Conservation (phyloP, 305 asterid genomes). For the Petunia hybrid region DNA sequence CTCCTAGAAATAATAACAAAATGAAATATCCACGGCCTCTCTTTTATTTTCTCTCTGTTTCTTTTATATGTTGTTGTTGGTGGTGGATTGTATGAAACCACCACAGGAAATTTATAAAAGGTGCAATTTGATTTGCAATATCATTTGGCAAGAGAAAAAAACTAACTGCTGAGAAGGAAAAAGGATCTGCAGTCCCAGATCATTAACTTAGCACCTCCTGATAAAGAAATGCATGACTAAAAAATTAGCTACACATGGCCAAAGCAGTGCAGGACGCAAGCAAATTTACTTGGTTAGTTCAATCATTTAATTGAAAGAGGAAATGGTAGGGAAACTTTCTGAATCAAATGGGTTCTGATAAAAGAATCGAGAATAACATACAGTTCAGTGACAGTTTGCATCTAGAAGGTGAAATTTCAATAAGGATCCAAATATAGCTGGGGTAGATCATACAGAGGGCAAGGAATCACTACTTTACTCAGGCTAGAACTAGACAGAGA, state of each 20-base stretch:
- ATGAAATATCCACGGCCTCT: background rate
- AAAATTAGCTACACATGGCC: background rate
- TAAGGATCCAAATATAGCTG: background rate
- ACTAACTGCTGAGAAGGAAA: background rate
- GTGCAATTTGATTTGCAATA: background rate
- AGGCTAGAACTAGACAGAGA: background rate
- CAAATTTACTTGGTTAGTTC: background rate
- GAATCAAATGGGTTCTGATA: background rate
- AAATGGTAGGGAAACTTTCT: background rate
- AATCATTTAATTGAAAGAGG: background rate
- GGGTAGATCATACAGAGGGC: background rate
- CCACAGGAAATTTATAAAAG: background rate
- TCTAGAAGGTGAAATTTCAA: background rate
- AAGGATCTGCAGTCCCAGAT: background rate
- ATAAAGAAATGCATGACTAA: background rate
- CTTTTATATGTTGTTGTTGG: background rate
- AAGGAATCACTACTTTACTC: background rate
- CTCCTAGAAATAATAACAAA: background rate
- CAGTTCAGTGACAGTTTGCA: background rate
- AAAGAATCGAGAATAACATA: background rate
- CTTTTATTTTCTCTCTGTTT: background rate
- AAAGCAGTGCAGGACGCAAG: background rate
- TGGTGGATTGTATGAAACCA: background rate
- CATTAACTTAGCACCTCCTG: background rate
- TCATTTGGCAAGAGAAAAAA: background rate